Conservation (phyloP, 2,329 filamentous ascomycete genomes). For the Trichoderma sp. region DNA sequence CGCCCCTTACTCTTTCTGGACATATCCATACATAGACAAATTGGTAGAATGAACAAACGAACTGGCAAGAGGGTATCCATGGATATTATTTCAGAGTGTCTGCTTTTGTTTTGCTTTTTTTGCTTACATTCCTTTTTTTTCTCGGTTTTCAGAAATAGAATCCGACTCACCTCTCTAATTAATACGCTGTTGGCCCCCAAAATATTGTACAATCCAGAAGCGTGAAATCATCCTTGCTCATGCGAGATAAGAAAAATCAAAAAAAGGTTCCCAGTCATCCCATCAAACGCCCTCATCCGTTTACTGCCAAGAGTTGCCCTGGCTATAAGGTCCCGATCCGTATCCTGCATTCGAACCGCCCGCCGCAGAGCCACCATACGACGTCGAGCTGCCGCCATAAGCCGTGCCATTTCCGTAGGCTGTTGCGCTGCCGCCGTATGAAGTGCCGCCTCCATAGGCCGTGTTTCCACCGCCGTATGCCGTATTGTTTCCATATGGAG, state of each 20-base stretch:
- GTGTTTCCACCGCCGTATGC: conserved; percentile 65
- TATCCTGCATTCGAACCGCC: conserved; percentile 16
- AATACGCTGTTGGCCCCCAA: conserved; percentile 13
- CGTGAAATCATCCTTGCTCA: conserved; percentile 9
- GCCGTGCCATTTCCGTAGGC: conserved; percentile 48
- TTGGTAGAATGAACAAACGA: conserved; percentile 5
- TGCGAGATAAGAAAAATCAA: neutral
- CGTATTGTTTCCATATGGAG: conserved; percentile 66
- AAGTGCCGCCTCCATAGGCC: conserved; percentile 59
- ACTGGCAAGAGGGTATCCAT: neutral
- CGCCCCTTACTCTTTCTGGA: neutral
- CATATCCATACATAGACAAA: conserved; percentile 1
- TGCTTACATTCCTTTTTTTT: neutral
- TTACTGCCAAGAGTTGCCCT: conserved; percentile 46
- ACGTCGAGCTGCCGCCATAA: conserved; percentile 12
- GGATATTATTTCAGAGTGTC: neutral
- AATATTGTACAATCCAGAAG: conserved; percentile 19
- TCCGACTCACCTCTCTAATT: conserved; percentile 1
- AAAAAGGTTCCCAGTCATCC: conserved; percentile 15
- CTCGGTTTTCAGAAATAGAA: neutral
- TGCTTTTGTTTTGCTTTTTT: neutral
- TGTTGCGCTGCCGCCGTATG: conserved; percentile 57
- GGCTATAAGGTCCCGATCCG: conserved; percentile 44
- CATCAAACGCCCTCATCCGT: conserved; percentile 17
- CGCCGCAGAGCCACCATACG: conserved; percentile 13